Conservation (phyloP, 1,284 basidiomycete species). For the Sporisorium iseilematis-ciliati region DNA sequence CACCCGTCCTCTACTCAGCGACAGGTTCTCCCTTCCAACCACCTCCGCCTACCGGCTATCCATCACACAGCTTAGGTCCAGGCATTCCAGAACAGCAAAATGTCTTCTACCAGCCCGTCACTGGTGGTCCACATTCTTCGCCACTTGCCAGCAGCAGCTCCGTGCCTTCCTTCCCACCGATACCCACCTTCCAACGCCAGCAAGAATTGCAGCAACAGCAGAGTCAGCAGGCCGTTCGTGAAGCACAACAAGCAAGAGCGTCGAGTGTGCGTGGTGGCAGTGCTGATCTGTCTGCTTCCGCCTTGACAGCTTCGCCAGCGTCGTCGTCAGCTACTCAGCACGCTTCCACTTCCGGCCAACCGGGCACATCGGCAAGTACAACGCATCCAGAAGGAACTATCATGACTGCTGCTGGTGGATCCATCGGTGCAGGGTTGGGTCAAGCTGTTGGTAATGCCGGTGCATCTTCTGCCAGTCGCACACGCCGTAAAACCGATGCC, state of each 20-base stretch:
- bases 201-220: conserved; percentile 51
- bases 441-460: conserved; percentile 51
- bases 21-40: conserved; percentile 43
- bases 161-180: conserved; percentile 38
- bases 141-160: conserved; percentile 12
- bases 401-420: conserved; percentile 51
- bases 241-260: conserved; percentile 34
- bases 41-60: conserved; percentile 26
- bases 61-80: conserved; percentile 35
- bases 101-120: conserved; percentile 39
- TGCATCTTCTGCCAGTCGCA: conserved; percentile 46
- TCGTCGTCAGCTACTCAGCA: conserved; percentile 18
- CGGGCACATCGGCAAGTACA: conserved; percentile 3
- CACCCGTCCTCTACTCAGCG: conserved; percentile 15
- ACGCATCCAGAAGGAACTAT: conserved; percentile 25
- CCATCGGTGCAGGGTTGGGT: conserved; percentile 49
- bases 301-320: conserved; percentile 21
- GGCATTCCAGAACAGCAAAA: conserved; percentile 46
- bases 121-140: conserved; percentile 21
- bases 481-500: conserved; percentile 42
- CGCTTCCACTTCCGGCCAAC: neutral
- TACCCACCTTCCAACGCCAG: conserved; percentile 38
- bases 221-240: conserved; percentile 25
- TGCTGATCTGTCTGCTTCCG: conserved; percentile 1
- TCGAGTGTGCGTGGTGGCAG: conserved; percentile 16